Evolutionary conservation across 768 basidiomycete genomes (phyloP), one percentile per base, ranked within the genome.

Genomic region (Saitozyma sp.): DNA sequence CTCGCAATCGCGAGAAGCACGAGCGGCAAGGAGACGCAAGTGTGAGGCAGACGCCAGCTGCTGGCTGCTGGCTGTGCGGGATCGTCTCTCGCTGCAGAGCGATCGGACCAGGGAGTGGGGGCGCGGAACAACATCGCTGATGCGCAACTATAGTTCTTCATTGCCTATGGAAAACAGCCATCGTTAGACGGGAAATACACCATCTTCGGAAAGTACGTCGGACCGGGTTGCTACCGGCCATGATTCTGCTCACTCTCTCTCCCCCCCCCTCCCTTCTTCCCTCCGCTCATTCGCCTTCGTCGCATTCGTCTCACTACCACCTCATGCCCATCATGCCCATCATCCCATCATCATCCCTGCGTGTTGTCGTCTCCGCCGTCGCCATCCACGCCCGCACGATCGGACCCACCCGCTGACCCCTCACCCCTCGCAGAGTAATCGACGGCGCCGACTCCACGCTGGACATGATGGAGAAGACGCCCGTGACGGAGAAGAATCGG

Each of bases 371-470:
- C 45, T 6, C 11, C 45, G 2, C 45, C 45, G 3, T 46, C 13
- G 11, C 45, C 11, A 45, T 57, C 56, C n/a, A n/a, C 38, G 14
- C n/a, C 54, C n/a, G 3, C 29, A 6, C 29, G 17, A 2, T 62
- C n/a, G 54, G 16, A 20, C 51, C 9, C 43, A n/a, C 16, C 16
- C 10, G 59, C 50, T 56, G 5, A 13, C n/a, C 14, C 17, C 48
- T 53, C 43, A 61, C 17, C 17, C n/a, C 9, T 10, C 6, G 8
- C 10, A 83, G 82, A 51, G 93, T 99, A n/a, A 98, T 99, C 68
- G 96, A 99, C 75, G 96, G 96, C 17, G 85, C 85, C n/a, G 94
- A 99, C 76, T 87, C 91, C 4, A 91, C 94, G 6, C 81, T 99
- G 50, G 96, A 98, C 70, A 84, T 85, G n/a, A 92, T 97, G 86